Evolutionary conservation across 768 basidiomycete species (phyloP), one percentile per base, ranked within the genome.

Genomic region (Paxillus ammoniavirescens): DNA sequence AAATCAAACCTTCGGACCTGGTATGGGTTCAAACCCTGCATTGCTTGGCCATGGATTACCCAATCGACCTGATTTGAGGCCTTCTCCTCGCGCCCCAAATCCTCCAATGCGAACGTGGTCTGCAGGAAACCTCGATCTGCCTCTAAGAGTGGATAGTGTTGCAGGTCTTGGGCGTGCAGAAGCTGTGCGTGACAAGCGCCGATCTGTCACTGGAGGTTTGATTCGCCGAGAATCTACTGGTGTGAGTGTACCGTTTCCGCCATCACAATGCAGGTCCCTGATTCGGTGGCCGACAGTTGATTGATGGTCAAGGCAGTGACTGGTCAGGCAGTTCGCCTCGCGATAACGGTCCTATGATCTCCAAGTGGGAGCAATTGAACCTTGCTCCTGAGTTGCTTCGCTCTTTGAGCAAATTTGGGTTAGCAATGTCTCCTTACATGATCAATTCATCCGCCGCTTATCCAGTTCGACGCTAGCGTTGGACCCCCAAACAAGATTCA

Each of bases 401-500:
- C 49, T 93, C 92, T 41, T 78, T 98, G 56, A 84, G 80, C 56
- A 96, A 95, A 72, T 98, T 97, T 67, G 96, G 95, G 94, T 96
- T 60, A 75, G 87, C 35, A 9, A 36, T 55, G 42, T 53, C 50
- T 7, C 35, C 38, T 43, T 33, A 42, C 41, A 15, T 44, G 35
- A 33, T 54, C 30, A 38, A 49, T 38, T 55, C 53, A 21, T 49
- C 46, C 53, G 17, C 21, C 36, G 43, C 61, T 69, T 47, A 67
- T 44, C 28, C 28, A 52, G 14, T 43, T 40, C 28, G 42, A n/a
- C 42, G 6, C 23, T 63, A 95, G 94, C 40, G 87, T 98, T 57
- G 95, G 96, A 1, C 97, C 97, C 2, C 97, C 97, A 6, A 98
- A 98, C 72, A 99, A 99, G 77, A 97, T 99, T 60, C 97, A 98